Evolutionary conservation across 306 rosid species (phyloP), one percentile per base, ranked within the genome.

Genomic region (Casuarina cunninghamiana): DNA sequence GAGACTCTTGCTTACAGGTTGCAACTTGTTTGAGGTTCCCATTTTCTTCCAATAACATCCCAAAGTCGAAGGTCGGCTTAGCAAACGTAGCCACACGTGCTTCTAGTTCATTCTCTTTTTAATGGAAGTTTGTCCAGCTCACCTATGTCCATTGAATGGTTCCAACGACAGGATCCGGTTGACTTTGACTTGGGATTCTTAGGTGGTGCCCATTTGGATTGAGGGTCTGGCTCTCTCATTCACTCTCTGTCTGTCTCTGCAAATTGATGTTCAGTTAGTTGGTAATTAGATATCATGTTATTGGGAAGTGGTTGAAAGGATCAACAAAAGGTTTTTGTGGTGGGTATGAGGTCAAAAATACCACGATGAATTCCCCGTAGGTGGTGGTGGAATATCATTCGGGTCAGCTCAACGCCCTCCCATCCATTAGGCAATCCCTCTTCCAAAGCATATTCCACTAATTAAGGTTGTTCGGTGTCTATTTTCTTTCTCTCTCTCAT

Each of bases 321-420:
- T 63, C 16, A 74, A 5, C 80, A 54, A 13, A 72, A 58, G 48
- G 58, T 70, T 73, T 71, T 81, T 87, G 90, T 82, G 91, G 97
- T 85, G 77, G 84, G 26, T 82, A 48, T 80, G 55, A 73, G 83
- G 91, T 91, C 93, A 88, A 88, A 83, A 62, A 15, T 67, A 71
- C 68, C 86, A 79, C 87, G 48, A 84, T 79, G 72, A 72, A 87
- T 65, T 37, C 83, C 35, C 62, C 82, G 54, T 69, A 65, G 60
- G 48, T 78, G 76, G 80, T 85, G 87, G 86, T 80, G 87, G 89
- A 88, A 85, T 79, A 85, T 86, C 79, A 83, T 80, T 88, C 81
- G 82, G 79, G 92, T 86, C 86, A 91, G 75, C 84, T 88, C 88
- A 84, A 74, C 69, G 43, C 44, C 81, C 69, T 87, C 81, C 80